A percentile compares a stretch with the other conserved stretches of the same genome.
Evolutionary conservation across 768 basidiomycete genomes (phyloP).

Genomic region (Tulasnella sp.): DNA sequence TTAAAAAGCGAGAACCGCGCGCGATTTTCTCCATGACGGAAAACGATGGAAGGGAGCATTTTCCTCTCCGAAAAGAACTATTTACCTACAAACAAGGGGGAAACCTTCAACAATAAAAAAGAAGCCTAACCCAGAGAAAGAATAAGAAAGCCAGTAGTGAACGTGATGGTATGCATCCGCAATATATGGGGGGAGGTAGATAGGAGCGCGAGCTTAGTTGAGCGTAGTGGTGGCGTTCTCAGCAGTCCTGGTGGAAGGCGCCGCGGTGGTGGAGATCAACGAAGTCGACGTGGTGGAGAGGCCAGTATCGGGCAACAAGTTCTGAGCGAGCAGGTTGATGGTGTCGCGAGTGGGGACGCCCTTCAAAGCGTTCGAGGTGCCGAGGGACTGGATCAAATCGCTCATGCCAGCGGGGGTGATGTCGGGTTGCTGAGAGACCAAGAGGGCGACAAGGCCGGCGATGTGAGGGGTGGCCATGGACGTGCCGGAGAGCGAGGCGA

Average conservation of each 20-base stretch:
- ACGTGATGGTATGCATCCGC: background rate
- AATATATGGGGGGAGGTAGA: too few species aligned
- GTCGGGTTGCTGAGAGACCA: background rate
- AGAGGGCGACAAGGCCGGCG: conserved; percentile 23
- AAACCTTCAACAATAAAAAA: background rate
- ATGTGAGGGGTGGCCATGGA: conserved; percentile 27
- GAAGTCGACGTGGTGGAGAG: background rate
- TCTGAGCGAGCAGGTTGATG: conserved; percentile 23
- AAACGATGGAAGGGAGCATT: background rate
- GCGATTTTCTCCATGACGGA: background rate
- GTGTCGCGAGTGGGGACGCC: background rate
- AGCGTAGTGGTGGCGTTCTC: background rate
- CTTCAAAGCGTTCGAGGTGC: background rate
- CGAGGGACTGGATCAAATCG: background rate
- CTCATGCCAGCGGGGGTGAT: conserved; percentile 19
- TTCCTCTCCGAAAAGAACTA: background rate
- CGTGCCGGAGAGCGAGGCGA: conserved; percentile 22
- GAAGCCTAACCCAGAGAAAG: background rate
- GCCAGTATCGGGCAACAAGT: background rate
- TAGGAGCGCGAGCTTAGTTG: background rate
- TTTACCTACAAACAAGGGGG: background rate
- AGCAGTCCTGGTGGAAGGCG: background rate
- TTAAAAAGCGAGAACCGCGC: background rate
- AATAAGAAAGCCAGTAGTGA: background rate
- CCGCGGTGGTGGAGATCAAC: conserved; percentile 1